Evolutionary conservation across 139 green algal genomes (phyloP), one percentile per base, ranked within the genome.

Genomic region (Desmodesmus armatus): DNA sequence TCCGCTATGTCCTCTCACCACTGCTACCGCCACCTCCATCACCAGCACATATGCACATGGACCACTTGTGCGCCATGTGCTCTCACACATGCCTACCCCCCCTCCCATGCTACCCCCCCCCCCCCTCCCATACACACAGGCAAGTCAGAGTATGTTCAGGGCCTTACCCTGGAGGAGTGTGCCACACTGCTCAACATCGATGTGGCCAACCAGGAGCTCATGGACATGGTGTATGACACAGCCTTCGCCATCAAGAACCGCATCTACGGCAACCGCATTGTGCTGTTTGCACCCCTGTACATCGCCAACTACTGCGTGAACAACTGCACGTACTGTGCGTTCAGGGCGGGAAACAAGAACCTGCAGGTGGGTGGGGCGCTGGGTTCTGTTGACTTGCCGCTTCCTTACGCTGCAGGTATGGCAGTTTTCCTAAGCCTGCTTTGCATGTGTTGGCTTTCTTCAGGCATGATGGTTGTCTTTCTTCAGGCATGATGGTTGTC

Each of bases 201-300:
- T 63, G 85, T 82, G 3, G 63, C 79, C 43, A 85, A 95, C 82
- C 78, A 69, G 44, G 44, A 85, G 40, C 55, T 87, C 43, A 93
- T 92, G 84, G 71, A 90, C 35, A 85, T 87, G 51, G 92, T 95
- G 53, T 93, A 90, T 67, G 92, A 95, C 72, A 95, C 92, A 0
- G 92, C 92, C 3, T 88, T 91, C n/a, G 88, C 88, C 67, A 94
- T 94, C 77, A 94, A 95, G 87, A 78, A 95, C 60, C 89, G 91
- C 85, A 95, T 95, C 79, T 95, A 95, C 74, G 92, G 91, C 88
- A 95, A 95, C 89, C 92, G 92, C 58, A 93, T 95, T 72, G 92
- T 95, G 63, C 91, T 95, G 33, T 95, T 95, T 69, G 90, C 91
- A 25, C 91, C 92, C 4, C 89, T 95, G 5, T 95, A 95, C 89